Evolutionary conservation across 257 asterid genomes (phyloP), one percentile per base, ranked within the genome.

Genomic region (Lycium ferocissimum): DNA sequence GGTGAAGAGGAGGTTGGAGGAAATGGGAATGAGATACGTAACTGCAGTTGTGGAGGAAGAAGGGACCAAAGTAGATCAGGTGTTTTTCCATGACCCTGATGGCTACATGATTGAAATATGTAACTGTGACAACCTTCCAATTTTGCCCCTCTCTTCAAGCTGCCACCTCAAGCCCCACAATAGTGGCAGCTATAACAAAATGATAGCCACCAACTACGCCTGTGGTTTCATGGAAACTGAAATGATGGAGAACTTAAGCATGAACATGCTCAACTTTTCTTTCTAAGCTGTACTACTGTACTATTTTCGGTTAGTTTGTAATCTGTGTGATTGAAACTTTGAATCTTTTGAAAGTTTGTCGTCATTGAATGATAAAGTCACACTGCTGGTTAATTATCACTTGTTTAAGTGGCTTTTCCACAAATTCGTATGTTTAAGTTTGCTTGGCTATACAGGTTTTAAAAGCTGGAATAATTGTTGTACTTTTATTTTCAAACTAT

Each of bases 31-130:
- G 84, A 83, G 84, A 38, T 86, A 87, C 8, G 89, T 57, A 37
- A 87, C 63, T 1, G 90, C 85, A 3, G 40, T 83, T 9, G 88
- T 89, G 18, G 90, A 89, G 82, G 92, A 89, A 15, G 87, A 80
- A 4, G 92, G 92, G 12, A 84, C 84, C 5, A 71, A 79, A 51
- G 92, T 89, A 33, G 89, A 89, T 69, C 92, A 89, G 4, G 89
- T 89, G 38, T 89, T 89, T 76, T 89, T 89, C 85, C 92, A 89
- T 58, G 92, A 89, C 33, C 92, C 92, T 1, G 92, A 89, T 84
- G 92, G 88, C 73, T 89, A 89, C 67, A 89, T 89, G 92, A 86
- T 89, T 66, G 92, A 89, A 73, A 49, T 89, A 0, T 89, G 92
- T 61, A 87, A 87, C 83, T 89, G 92, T 67, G 89, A 87, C 5